Evolutionary conservation across 768 basidiomycete genomes (phyloP), one percentile per base, ranked within the genome.

Genomic region (Lyophyllum atratum): DNA sequence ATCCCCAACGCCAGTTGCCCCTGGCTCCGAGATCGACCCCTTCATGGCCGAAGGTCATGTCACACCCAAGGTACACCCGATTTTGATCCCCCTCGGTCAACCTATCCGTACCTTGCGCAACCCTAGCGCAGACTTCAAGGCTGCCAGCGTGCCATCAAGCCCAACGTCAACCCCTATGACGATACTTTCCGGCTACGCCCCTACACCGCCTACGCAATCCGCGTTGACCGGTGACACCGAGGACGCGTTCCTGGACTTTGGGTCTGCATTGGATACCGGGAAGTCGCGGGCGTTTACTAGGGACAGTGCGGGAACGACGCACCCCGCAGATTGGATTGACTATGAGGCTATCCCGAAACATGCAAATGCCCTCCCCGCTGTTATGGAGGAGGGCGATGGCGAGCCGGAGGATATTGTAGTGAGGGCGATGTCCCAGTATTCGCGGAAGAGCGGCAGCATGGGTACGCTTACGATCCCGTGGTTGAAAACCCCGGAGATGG

Each of bases 401-500:
- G 19, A 40, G 45, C 45, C 21, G 45, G 12, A 26, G 7, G 39
- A n/a, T n/a, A 4, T 4, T 15, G 17, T 40, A n/a, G n/a, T 19
- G 15, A 49, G 45, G 29, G 24, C n/a, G 26, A n/a, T 26, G 21
- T 54, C 24, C 15, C 29, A 40, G 15, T 15, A 29, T 19, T 43
- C 49, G 22, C 47, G 51, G 24, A 45, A 31, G 43, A 52, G 42
- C 26, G 45, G 60, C 37, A 60, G 59, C 28, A 50, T 63, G 25
- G 61, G 58, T 17, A 51, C 56, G 25, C 40, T 66, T 15, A 51
- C 49, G 19, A 62, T 63, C 28, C 49, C 66, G 15, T 65, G 66
- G 62, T 39, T 64, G 33, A 58, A 63, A 33, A 60, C 54, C 45
- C 59, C 63, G 28, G 57, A 60, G 48, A 58, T 57, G 44, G 64